Percentiles rank a stretch among this genome's conserved stretches.
Evolutionary conservation across 1,284 basidiomycete species (phyloP).

Genomic region (Earliella scabrosa): DNA sequence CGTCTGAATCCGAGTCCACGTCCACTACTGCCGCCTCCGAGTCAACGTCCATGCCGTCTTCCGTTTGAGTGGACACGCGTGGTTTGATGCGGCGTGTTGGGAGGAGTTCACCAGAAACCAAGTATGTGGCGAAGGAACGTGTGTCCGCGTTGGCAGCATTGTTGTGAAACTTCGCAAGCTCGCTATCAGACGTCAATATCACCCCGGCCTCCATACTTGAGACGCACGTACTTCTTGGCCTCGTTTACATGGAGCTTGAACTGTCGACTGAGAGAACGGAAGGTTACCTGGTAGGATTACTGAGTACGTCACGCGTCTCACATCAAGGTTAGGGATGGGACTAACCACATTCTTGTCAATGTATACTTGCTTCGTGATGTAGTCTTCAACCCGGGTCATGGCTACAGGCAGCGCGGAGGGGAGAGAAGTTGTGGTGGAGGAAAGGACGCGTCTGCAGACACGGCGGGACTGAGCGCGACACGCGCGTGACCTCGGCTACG

Average conservation of each 20-base stretch:
- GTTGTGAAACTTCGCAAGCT: constrained; percentile 60
- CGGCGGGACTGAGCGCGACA: too few relatives aligned
- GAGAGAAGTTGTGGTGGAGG: not conserved
- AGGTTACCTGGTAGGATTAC: constrained; percentile 61
- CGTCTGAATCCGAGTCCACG: constrained; percentile 17
- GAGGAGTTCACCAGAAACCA: constrained; percentile 58
- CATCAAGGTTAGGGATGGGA: not conserved
- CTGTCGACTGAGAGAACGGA: constrained; percentile 69
- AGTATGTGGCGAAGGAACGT: constrained; percentile 64
- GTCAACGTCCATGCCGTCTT: constrained; percentile 49
- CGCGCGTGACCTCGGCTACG: constrained; percentile 21
- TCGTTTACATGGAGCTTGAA: constrained; percentile 71
- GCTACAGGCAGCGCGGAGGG: not conserved
- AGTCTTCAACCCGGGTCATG: constrained; percentile 58
- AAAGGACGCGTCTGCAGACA: too few relatives aligned
- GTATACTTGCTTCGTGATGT: constrained; percentile 64
- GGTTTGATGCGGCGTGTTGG: constrained; percentile 15
- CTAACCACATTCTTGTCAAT: constrained; percentile 67
- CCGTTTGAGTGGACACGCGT: constrained; percentile 22
- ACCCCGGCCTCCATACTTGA: not conserved
- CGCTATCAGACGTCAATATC: constrained; percentile 42
- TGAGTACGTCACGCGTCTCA: not conserved
- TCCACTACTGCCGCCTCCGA: constrained; percentile 31
- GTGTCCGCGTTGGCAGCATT: constrained; percentile 44
- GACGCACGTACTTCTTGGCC: constrained; percentile 65